Conservation (phyloP, 371 early-diverging fungal species). For the Sporodiniella umbellata region DNA sequence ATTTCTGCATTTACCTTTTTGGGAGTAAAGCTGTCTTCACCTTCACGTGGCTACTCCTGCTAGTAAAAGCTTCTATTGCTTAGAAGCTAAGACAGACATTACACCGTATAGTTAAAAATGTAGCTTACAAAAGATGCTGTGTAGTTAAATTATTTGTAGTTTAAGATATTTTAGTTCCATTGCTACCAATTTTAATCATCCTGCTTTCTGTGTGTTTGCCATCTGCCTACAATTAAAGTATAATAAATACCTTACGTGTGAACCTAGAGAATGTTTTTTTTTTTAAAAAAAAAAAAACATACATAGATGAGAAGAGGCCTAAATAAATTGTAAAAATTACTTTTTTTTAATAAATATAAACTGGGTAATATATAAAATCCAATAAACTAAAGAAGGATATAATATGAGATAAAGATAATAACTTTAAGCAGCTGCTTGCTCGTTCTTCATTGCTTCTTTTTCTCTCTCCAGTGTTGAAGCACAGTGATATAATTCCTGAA, state of each 20-base stretch:
- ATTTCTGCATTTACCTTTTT: too few species aligned
- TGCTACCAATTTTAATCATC: conserved; percentile 11
- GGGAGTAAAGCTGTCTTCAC: conserved; percentile 12
- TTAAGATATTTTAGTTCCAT: conserved; percentile 7
- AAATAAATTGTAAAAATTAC: conserved; percentile 5
- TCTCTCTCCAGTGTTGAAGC: conserved; percentile 11
- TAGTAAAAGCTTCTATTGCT: conserved; percentile 17
- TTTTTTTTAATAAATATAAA: conserved; percentile 10
- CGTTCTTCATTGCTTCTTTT: conserved; percentile 5
- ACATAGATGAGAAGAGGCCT: conserved; percentile 6
- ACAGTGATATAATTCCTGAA: conserved; percentile 7
- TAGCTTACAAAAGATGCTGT: conserved; percentile 9
- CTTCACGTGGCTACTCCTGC: conserved; percentile 13
- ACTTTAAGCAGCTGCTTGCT: conserved; percentile 9
- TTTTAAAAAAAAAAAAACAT: too few species aligned
- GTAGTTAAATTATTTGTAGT: conserved; percentile 9
- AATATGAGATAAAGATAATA: conserved; percentile 8
- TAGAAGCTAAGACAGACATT: conserved; percentile 14
- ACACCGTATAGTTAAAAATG: conserved; percentile 4
- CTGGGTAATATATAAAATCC: conserved; percentile 5
- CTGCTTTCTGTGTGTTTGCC: conserved; percentile 9
- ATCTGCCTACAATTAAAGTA: conserved; percentile 7
- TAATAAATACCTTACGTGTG: conserved; percentile 10
- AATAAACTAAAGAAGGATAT: conserved; percentile 8
- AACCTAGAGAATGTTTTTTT: conserved; percentile 3